Base-by-base conservation (phyloP, 495 filamentous ascomycete species). In the Lophium mytilinum region DNA sequence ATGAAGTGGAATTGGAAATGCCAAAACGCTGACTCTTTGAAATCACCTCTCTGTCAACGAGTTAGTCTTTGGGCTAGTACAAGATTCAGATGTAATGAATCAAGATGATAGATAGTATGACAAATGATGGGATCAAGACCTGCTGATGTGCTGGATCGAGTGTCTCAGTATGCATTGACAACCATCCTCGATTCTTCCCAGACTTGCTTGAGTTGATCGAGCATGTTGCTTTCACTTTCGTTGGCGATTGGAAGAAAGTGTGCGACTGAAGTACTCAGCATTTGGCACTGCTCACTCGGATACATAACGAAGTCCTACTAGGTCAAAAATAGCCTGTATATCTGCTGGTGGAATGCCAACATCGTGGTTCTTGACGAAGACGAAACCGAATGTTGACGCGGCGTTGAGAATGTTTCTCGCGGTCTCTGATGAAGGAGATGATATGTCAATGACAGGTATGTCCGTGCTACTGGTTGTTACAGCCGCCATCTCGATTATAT, bases 391-490 rank as follows among this genome's bases (percentile, higher is more conserved):
- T 24, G 83, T 80, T 36, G 84, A 77, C 8, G 88, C 88, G 1
- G 91, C 93, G 55, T 88, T 79, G 33, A 96, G 82, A 36, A 96
- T 78, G 41, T 84, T 73, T 57, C 80, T 79, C 49, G 88, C 87
- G 53, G 83, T 80, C 61, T 80, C 72, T 17, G 75, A 64, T 41
- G 76, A 73, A 3, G 55, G 47, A 8, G 64, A 55, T 8, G 79
- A 83, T 65, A 97, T 82, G 66, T 95, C 84, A 62, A 97, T 87
- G 60, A 95, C 73, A 10, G 91, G 88, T 30, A 95, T 88, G 18
- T 76, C 64, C 48, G 79, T 14, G 5, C 60, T 52, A 57, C 68
- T 10, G 76, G 61, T 76, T 80, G 82, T 65, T 53, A 58, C 46
- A 19, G 41, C 30, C 46, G 61, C 15, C 64, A 67, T 66, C 10